Percentiles rank a stretch among this genome's conserved stretches.
These are phyloP conservation scores for Capronia americana DNA, from an alignment of 2,329 filamentous ascomycete genomes.

Conservation along the genomic window DNA sequence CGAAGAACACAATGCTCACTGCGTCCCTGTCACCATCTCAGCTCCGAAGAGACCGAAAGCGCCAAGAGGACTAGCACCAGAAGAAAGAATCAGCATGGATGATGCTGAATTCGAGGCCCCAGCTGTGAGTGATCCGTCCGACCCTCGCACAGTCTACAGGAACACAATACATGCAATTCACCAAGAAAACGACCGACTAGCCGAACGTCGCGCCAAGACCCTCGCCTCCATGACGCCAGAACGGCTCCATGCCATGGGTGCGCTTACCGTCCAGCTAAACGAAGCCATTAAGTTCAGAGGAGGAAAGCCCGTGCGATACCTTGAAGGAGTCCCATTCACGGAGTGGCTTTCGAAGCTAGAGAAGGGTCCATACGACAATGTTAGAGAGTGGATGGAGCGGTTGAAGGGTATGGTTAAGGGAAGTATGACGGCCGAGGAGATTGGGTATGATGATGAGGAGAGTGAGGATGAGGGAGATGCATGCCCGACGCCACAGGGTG, in stretches of 20 bases:
- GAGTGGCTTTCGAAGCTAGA: constrained; percentile 15
- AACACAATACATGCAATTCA: neutral
- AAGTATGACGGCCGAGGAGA: constrained; percentile 9
- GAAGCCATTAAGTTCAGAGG: constrained; percentile 3
- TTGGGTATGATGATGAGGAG: constrained; percentile 31
- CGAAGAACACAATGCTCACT: constrained; percentile 19
- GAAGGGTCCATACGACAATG: neutral
- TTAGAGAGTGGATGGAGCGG: constrained; percentile 5
- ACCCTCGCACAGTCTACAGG: neutral
- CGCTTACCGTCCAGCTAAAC: constrained; percentile 2
- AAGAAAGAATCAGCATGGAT: neutral
- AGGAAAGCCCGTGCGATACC: constrained; percentile 20
- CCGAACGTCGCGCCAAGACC: neutral
- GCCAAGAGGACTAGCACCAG: neutral
- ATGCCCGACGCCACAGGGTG: constrained; percentile 23
- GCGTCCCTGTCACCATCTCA: neutral
- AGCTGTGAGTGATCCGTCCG: too few relatives aligned
- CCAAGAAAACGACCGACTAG: neutral
- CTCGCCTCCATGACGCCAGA: constrained; percentile 1
- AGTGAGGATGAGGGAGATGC: constrained; percentile 19
- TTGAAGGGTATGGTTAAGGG: constrained; percentile 20
- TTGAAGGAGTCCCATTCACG: constrained; percentile 17
- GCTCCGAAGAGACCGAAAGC: neutral
- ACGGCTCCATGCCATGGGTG: constrained; percentile 4
- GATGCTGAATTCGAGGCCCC: neutral